A percentile compares a stretch with the other conserved stretches of the same genome.
Evolutionary conservation across 306 rosid genomes (phyloP).

Genomic region (peach (Prunus persica)): Prunus_persica_NCBIv2 NC_034012.1:976501-977000

Average conservation of each 20-base stretch:
- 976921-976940: conserved; percentile 42
- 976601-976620: conserved; percentile 32
- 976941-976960: conserved; percentile 43
- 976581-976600: conserved; percentile 30
- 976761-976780: conserved; percentile 67
- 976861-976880: conserved; percentile 1
- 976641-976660: conserved; percentile 28
- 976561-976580: conserved; percentile 38
- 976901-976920: conserved; percentile 94
- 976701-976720: conserved; percentile 32
- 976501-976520: conserved; percentile 57
- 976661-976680: conserved; percentile 24
- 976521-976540: conserved; percentile 40
- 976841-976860: conserved; percentile 19
- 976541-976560: conserved; percentile 29
- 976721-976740: conserved; percentile 52
- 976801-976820: conserved; percentile 28
- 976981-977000: conserved; percentile 65
- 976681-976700: conserved; percentile 31
- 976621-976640: conserved; percentile 28
- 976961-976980: conserved; percentile 46
- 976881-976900: conserved; percentile 65
- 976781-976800: conserved; percentile 25
- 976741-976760: conserved; percentile 79
- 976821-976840: conserved; percentile 33